Evolutionary conservation across 345 rosid genomes (phyloP).

Genomic region (Adansonia digitata): DNA sequence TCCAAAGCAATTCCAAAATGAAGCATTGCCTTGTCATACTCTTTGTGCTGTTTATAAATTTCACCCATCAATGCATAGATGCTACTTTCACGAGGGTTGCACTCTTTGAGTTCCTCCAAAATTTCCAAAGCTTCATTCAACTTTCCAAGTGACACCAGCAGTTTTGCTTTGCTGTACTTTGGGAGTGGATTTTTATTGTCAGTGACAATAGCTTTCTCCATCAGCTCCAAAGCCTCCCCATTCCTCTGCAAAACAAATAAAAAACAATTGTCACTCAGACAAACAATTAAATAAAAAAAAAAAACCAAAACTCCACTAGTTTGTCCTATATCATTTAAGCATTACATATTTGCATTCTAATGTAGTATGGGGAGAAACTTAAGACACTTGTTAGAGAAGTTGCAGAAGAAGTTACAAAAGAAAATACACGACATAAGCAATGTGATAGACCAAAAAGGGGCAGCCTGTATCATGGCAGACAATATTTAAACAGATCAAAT

Average conservation of each 20-base stretch:
- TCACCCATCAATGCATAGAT: constrained; percentile 79
- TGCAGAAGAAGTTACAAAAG: not conserved
- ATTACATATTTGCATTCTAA: not conserved
- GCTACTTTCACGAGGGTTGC: constrained; percentile 72
- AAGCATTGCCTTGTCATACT: constrained; percentile 75
- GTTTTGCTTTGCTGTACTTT: constrained; percentile 81
- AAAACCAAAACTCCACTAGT: not conserved
- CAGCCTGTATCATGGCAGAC: not conserved
- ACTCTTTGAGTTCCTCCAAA: constrained; percentile 78
- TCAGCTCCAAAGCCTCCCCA: constrained; percentile 72
- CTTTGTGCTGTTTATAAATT: constrained; percentile 51
- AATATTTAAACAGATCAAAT: not conserved
- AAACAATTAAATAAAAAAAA: too few species aligned
- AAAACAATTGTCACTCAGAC: not conserved
- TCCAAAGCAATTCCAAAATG: constrained; percentile 86
- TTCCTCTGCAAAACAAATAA: constrained; percentile 50
- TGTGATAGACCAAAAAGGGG: not conserved
- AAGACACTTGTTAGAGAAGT: not conserved
- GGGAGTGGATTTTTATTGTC: constrained; percentile 86
- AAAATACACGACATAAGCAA: not conserved
- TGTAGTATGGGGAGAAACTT: not conserved
- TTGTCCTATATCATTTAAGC: not conserved
- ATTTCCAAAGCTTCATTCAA: constrained; percentile 64
- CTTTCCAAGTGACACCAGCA: constrained; percentile 53
- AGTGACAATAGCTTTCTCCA: constrained; percentile 71